Conservation (phyloP, 202 grass and related monocot genomes). For the Panicum hallii region DNA sequence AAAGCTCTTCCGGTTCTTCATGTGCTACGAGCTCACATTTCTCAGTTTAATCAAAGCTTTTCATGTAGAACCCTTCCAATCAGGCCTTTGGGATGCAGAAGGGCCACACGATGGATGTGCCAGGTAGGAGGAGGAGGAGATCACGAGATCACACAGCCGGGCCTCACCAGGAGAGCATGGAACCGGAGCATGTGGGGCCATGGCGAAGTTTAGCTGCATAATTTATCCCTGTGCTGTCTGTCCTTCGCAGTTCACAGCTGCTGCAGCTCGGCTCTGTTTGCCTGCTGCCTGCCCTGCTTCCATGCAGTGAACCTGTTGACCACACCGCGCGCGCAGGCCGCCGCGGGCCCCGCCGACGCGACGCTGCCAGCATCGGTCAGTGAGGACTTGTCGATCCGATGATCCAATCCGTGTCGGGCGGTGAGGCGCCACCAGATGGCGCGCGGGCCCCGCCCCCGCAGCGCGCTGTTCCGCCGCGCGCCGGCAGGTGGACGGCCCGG, state of each 20-base stretch:
- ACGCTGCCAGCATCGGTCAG: constrained; percentile 44
- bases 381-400: constrained; percentile 53
- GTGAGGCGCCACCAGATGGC: constrained; percentile 36
- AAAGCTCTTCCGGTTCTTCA: neutral
- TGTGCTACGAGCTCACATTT: neutral
- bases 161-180: constrained; percentile 17
- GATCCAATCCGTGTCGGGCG: constrained; percentile 50
- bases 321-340: neutral
- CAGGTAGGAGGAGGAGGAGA: neutral
- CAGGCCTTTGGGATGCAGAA: neutral
- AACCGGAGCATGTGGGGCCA: constrained; percentile 46
- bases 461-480: neutral
- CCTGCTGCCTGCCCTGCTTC: neutral
- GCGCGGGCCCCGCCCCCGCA: neutral
- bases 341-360: constrained; percentile 24
- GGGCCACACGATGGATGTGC: neutral
- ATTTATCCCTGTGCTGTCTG: constrained; percentile 28
- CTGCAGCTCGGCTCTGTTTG: neutral
- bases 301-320: constrained; percentile 55
- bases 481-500: constrained; percentile 33
- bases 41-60: neutral
- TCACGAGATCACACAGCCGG: neutral
- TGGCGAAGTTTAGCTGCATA: constrained; percentile 13
- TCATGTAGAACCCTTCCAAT: neutral
- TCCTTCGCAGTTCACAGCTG: constrained; percentile 29